These are phyloP conservation scores for Pseudogymnoascus sp. DNA, from an alignment of 2,329 filamentous ascomycete genomes.

Conservation along the genomic window DNA sequence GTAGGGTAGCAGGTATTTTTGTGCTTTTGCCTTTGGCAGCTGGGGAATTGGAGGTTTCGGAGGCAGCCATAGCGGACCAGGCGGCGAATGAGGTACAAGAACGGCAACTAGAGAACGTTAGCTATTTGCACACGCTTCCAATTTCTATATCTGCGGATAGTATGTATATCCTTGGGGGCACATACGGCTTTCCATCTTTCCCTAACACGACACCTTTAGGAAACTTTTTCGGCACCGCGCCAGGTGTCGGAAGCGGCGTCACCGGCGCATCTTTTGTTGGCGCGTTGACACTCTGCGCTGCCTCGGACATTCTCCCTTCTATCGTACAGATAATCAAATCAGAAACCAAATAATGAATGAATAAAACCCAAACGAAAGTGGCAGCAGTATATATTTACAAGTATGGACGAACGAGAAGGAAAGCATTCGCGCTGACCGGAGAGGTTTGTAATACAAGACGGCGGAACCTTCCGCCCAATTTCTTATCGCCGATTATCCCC, in stretches of 20 bases:
- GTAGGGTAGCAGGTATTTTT: constrained; percentile 32
- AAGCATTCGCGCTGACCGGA: neutral
- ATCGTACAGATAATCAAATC: neutral
- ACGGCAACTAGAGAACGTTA: constrained; percentile 53
- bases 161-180: constrained; percentile 11
- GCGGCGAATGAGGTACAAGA: constrained; percentile 57
- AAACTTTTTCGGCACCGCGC: constrained; percentile 38
- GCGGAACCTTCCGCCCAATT: constrained; percentile 11
- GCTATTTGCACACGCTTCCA: constrained; percentile 12
- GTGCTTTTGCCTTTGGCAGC: constrained; percentile 28
- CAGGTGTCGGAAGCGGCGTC: constrained; percentile 18
- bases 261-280: constrained; percentile 19
- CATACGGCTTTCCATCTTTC: constrained; percentile 79
- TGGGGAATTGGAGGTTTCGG: constrained; percentile 45
- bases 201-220: constrained; percentile 69
- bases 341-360: neutral
- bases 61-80: constrained; percentile 31
- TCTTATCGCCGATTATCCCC: constrained; percentile 28
- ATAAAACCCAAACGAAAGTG: neutral
- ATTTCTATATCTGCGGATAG: neutral
- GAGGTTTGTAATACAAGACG: constrained; percentile 9
- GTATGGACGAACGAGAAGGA: neutral
- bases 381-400: neutral
- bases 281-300: constrained; percentile 25
- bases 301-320: neutral